Percentiles rank a stretch among this genome's conserved stretches.
These are phyloP conservation scores for Pyricularia sp. DNA, from an alignment of 2,329 filamentous ascomycete genomes.

Conservation along the genomic window DNA sequence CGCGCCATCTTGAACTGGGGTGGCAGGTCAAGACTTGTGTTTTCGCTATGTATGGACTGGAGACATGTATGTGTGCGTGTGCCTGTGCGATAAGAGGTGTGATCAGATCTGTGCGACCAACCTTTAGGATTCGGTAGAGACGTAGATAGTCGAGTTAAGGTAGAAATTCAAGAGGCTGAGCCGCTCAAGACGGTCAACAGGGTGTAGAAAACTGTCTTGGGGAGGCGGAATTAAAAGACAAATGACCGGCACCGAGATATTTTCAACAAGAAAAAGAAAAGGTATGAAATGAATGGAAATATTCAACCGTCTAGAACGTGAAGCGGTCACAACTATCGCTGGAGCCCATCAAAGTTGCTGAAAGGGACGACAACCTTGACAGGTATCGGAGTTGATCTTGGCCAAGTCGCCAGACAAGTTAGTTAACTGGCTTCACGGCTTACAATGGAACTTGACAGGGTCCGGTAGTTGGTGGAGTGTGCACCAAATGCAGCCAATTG, in stretches of 20 bases:
- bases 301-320: not conserved
- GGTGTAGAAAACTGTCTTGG: not conserved
- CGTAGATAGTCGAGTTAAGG: not conserved
- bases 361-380: not conserved
- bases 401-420: not conserved
- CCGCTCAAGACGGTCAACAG: not conserved
- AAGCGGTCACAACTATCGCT: not conserved
- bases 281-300: not conserved
- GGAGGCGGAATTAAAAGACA: not conserved
- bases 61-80: not conserved
- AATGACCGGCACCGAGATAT: not conserved
- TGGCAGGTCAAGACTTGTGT: not conserved
- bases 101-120: not conserved
- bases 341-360: not conserved
- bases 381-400: not conserved
- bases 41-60: not conserved
- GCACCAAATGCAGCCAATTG: not conserved
- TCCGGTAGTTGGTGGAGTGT: not conserved
- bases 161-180: not conserved
- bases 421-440: not conserved
- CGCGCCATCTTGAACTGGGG: constrained; percentile 35
- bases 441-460: not conserved
- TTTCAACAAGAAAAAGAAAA: not conserved
- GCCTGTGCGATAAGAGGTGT: not conserved
- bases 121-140: not conserved